These are phyloP conservation scores for Metarhizium anisopliae DNA, from an alignment of 2,329 filamentous ascomycete genomes.

Conservation along the genomic window DNA sequence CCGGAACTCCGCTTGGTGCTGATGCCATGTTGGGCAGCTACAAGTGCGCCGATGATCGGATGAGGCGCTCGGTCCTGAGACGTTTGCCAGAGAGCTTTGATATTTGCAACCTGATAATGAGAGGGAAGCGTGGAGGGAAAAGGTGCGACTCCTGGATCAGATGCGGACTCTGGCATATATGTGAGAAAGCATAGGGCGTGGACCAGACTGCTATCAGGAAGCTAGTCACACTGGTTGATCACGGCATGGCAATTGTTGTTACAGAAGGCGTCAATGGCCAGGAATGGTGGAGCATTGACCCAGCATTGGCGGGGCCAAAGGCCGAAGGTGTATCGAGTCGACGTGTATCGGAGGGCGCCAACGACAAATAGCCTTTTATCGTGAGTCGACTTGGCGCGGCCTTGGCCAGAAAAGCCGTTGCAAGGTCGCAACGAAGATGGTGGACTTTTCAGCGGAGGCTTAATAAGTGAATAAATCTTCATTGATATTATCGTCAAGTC, in stretches of 20 bases:
- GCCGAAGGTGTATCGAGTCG: neutral
- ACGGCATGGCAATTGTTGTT: neutral
- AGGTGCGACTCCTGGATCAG: neutral
- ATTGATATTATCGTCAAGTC: conserved; percentile 2
- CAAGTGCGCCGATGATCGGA: neutral
- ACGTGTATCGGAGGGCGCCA: neutral
- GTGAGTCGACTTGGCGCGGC: neutral
- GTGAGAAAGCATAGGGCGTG: neutral
- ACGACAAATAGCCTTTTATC: neutral
- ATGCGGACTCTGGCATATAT: neutral
- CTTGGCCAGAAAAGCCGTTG: too few relatives aligned
- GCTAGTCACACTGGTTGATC: neutral
- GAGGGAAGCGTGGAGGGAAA: neutral
- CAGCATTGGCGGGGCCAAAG: neutral
- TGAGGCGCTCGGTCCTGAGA: neutral
- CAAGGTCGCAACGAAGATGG: too few relatives aligned
- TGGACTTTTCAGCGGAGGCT: neutral
- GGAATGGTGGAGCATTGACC: neutral
- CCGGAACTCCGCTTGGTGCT: neutral
- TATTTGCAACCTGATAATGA: neutral
- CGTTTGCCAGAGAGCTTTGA: neutral
- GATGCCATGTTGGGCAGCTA: conserved; percentile 1
- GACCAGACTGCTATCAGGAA: neutral
- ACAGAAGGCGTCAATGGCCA: neutral
- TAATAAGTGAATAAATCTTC: neutral